These are phyloP conservation scores for Kazachstania africana DNA, from an alignment of 805 yeast genomes.

Conservation along the genomic window DNA sequence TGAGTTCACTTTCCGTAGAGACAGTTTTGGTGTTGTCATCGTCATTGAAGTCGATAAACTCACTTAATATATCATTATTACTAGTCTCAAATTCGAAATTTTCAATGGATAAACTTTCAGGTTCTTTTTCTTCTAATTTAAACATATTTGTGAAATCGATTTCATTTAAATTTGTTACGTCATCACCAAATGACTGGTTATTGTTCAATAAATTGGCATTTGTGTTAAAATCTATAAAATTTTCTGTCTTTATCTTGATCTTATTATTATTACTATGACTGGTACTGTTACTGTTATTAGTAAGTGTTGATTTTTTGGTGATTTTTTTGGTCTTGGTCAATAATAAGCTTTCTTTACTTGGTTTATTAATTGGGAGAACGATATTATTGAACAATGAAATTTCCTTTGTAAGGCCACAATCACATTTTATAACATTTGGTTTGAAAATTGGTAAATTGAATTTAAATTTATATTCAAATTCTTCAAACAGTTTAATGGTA, in stretches of 20 bases:
- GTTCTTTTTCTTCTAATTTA: too few species aligned
- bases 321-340: constrained; percentile 4
- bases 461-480: constrained; percentile 21
- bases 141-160: constrained; percentile 25
- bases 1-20: too few species aligned
- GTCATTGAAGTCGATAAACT: too few species aligned
- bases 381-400: constrained; percentile 19
- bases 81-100: too few species aligned
- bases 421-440: constrained; percentile 23
- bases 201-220: too few species aligned
- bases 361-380: constrained; percentile 19
- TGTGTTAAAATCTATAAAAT: not conserved
- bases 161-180: constrained; percentile 13
- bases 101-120: too few species aligned
- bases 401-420: constrained; percentile 27
- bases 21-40: too few species aligned
- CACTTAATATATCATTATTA: too few species aligned
- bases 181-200: not conserved
- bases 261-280: constrained; percentile 1
- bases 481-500: constrained; percentile 24
- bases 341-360: too few species aligned
- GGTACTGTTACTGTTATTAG: not conserved
- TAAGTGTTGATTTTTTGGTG: constrained; percentile 1
- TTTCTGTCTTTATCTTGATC: not conserved
- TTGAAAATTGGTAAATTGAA: constrained; percentile 23